These are phyloP conservation scores for Vigna unguiculata DNA, from an alignment of 306 rosid genomes.

Conservation along the genomic window DNA sequence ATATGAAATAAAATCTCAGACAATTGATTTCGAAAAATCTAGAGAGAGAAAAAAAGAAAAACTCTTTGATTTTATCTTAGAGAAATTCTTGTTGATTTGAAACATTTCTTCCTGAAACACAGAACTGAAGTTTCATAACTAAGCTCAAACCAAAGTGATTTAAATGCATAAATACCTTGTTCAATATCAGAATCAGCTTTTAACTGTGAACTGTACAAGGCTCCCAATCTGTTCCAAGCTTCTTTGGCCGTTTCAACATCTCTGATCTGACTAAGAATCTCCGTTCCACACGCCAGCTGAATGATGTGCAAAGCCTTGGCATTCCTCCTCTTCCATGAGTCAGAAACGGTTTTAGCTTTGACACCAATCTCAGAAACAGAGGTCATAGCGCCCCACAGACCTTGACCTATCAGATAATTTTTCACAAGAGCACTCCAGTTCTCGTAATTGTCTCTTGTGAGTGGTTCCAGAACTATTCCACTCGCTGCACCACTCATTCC, in stretches of 20 bases:
- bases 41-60: too few relatives aligned
- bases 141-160: too few relatives aligned
- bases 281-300: constrained; percentile 39
- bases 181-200: not conserved
- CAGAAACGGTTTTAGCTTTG: not conserved
- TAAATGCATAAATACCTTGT: not conserved
- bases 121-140: too few relatives aligned
- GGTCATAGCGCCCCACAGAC: constrained; percentile 21
- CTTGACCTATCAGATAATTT: constrained; percentile 29
- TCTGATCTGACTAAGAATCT: constrained; percentile 7
- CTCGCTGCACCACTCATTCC: not conserved
- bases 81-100: too few relatives aligned
- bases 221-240: constrained; percentile 33
- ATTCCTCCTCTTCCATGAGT: not conserved
- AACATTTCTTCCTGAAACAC: too few relatives aligned
- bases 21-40: too few relatives aligned
- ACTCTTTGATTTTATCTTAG: too few relatives aligned
- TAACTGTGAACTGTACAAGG: not conserved
- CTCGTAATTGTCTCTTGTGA: constrained; percentile 35
- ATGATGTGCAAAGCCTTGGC: constrained; percentile 42
- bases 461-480: constrained; percentile 36
- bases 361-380: not conserved
- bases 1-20: too few relatives aligned
- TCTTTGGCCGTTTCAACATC: not conserved
- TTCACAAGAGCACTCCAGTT: constrained; percentile 37